Conservation (phyloP, 306 rosid genomes). For the Gastrolobium bilobum region DNA sequence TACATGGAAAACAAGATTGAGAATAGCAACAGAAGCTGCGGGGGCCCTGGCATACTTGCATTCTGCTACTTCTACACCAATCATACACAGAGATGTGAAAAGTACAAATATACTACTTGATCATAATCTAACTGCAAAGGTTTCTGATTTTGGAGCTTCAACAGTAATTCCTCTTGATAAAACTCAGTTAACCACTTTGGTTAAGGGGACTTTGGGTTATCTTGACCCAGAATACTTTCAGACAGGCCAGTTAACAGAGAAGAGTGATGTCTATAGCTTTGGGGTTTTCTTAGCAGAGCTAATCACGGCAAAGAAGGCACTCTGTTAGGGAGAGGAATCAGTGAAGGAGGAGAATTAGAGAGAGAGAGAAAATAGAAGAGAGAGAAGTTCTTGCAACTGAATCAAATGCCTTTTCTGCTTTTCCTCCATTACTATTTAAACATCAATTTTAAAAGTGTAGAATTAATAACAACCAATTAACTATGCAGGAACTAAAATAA, state of each 20-base stretch:
- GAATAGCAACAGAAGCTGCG: constrained; percentile 42
- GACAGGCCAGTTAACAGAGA: constrained; percentile 59
- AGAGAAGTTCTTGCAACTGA: no score
- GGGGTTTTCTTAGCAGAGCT: constrained; percentile 61
- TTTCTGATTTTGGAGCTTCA: constrained; percentile 67
- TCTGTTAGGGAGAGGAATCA: no score
- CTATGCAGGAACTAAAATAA: no score
- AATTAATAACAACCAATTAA: no score
- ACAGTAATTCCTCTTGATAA: constrained; percentile 60
- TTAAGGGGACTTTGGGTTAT: constrained; percentile 61
- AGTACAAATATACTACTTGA: constrained; percentile 49
- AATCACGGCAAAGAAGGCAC: constrained; percentile 54
- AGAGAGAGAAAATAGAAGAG: no score
- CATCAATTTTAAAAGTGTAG: no score
- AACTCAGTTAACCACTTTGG: constrained; percentile 55
- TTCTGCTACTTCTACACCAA: constrained; percentile 39
- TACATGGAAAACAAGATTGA: constrained; percentile 36
- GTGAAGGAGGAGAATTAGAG: no score
- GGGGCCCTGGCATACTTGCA: constrained; percentile 46
- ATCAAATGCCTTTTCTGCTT: no score
- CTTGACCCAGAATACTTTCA: constrained; percentile 62
- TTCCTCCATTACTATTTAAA: no score
- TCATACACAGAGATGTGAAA: constrained; percentile 56
- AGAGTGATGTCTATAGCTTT: constrained; percentile 78
- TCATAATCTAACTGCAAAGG: constrained; percentile 49